A percentile compares a stretch with the other conserved stretches of the same genome.
These are phyloP conservation scores for Flagelloscypha sp. DNA, from an alignment of 768 basidiomycete species.

Conservation along the genomic window DNA sequence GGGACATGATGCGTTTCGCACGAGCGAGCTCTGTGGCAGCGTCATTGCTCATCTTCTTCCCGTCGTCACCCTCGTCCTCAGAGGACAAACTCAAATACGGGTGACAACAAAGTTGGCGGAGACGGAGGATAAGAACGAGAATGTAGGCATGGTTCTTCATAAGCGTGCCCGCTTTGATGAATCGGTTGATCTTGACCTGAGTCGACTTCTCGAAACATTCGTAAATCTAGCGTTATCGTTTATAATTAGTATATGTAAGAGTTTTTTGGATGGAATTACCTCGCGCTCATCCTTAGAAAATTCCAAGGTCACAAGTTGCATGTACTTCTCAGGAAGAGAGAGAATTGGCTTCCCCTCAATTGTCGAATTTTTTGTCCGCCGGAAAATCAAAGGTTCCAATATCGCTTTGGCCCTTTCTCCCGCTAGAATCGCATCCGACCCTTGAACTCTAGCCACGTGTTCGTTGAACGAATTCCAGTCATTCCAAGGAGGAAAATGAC, in stretches of 20 bases:
- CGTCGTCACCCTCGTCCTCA: conserved; percentile 43
- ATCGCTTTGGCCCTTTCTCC: conserved; percentile 61
- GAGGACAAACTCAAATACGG: conserved; percentile 53
- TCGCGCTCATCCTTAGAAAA: conserved; percentile 62
- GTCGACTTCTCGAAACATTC: conserved; percentile 47
- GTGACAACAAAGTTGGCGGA: conserved; percentile 69
- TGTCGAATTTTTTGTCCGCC: conserved; percentile 61
- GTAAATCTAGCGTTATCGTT: conserved; percentile 34
- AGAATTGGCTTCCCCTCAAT: conserved; percentile 65
- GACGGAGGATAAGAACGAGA: conserved; percentile 61
- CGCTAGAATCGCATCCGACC: conserved; percentile 51
- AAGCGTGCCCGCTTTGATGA: conserved; percentile 55
- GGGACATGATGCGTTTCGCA: conserved; percentile 37
- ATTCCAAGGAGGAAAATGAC: conserved; percentile 60
- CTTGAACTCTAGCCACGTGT: conserved; percentile 49
- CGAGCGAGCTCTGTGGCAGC: conserved; percentile 50
- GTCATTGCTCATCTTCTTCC: conserved; percentile 36
- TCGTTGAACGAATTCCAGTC: conserved; percentile 63
- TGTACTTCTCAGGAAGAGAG: conserved; percentile 49
- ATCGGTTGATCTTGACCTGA: conserved; percentile 49
- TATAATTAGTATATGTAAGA: background rate
- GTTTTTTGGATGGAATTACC: conserved; percentile 23
- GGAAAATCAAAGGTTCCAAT: conserved; percentile 56
- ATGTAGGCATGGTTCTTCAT: conserved; percentile 54
- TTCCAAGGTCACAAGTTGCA: conserved; percentile 49